A percentile compares a stretch with the other conserved stretches of the same genome.
Evolutionary conservation across 768 basidiomycete species (phyloP).

Genomic region (Pleurotus cornucopiae): DNA sequence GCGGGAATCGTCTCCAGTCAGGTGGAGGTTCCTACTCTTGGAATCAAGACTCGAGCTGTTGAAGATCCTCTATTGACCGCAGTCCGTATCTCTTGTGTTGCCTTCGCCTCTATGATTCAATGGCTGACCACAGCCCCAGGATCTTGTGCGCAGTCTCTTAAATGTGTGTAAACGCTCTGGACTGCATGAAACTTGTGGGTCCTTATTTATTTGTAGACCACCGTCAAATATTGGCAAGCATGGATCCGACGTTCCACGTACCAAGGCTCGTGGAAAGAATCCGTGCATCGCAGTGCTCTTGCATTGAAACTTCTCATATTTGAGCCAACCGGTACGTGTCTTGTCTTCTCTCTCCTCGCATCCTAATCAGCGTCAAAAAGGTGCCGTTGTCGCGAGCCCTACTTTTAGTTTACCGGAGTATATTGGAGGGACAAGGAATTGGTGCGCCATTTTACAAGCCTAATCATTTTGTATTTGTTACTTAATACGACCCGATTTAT

Average conservation of each 20-base stretch:
- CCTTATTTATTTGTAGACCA: slow-evolving; percentile 35
- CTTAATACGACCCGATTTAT: not conserved
- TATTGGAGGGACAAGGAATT: slow-evolving; percentile 87
- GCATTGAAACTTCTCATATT: slow-evolving; percentile 90
- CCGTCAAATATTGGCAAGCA: slow-evolving; percentile 78
- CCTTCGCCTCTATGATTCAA: not conserved
- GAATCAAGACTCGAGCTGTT: slow-evolving; percentile 33
- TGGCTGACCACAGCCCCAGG: slow-evolving; percentile 24
- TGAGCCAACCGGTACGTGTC: slow-evolving; percentile 71
- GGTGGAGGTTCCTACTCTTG: slow-evolving; percentile 20
- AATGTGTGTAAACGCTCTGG: slow-evolving; percentile 32
- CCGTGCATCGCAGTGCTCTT: slow-evolving; percentile 89
- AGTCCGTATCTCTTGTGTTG: slow-evolving; percentile 22
- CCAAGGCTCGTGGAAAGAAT: slow-evolving; percentile 92
- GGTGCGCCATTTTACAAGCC: slow-evolving; percentile 37
- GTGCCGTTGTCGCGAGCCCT: slow-evolving; percentile 91
- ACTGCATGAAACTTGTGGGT: not conserved
- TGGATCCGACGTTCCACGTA: slow-evolving; percentile 93
- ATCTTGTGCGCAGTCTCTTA: slow-evolving; percentile 54
- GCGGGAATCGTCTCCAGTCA: not conserved
- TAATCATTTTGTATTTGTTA: not conserved
- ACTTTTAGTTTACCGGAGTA: slow-evolving; percentile 93
- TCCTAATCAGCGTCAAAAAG: slow-evolving; percentile 25
- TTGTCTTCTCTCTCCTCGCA: not conserved
- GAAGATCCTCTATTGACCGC: slow-evolving; percentile 75